phyloP scores from a whole-genome alignment of 192 early-diverging fungal species.

The Neocallimastix lanati region DNA sequence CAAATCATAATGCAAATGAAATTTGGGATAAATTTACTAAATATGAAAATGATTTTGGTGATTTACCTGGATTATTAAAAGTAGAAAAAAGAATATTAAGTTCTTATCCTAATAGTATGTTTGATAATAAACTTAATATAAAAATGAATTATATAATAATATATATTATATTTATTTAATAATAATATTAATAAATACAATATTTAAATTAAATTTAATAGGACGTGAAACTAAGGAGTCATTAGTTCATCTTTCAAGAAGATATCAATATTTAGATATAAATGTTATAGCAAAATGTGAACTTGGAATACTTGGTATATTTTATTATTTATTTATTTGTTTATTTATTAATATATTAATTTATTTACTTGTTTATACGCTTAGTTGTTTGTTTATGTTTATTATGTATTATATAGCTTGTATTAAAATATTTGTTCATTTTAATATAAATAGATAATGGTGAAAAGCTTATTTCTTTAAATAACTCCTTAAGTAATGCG shows the following conservation, averaged over 20 bases:
- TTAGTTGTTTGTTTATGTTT: too few species aligned
- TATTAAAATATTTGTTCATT: not conserved
- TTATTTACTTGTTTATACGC: too few species aligned
- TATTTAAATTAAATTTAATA: not conserved
- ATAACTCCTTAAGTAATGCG: not conserved
- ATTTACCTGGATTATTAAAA: slow-evolving; percentile 50
- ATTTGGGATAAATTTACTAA: slow-evolving; percentile 71
- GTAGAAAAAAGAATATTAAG: slow-evolving; percentile 61
- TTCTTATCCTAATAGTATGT: slow-evolving; percentile 44
- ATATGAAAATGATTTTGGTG: slow-evolving; percentile 77
- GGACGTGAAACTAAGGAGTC: slow-evolving; percentile 5
- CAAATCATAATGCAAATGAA: slow-evolving; percentile 43
- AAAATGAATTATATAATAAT: not conserved
- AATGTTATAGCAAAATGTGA: slow-evolving; percentile 51
- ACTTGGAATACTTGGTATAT: slow-evolving; percentile 45
- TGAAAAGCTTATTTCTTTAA: not conserved
- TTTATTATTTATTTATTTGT: not conserved
- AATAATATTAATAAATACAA: slow-evolving; percentile 1
- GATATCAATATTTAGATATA: slow-evolving; percentile 63
- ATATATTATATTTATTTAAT: not conserved
- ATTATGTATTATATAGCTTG: too few species aligned
- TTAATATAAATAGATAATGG: not conserved
- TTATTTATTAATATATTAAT: too few species aligned
- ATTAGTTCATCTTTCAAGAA: slow-evolving; percentile 23
- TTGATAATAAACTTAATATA: not conserved